These are phyloP conservation scores for Ophiostoma novo-ulmi DNA, from an alignment of 2,329 filamentous ascomycete species.

Conservation along the genomic window DNA sequence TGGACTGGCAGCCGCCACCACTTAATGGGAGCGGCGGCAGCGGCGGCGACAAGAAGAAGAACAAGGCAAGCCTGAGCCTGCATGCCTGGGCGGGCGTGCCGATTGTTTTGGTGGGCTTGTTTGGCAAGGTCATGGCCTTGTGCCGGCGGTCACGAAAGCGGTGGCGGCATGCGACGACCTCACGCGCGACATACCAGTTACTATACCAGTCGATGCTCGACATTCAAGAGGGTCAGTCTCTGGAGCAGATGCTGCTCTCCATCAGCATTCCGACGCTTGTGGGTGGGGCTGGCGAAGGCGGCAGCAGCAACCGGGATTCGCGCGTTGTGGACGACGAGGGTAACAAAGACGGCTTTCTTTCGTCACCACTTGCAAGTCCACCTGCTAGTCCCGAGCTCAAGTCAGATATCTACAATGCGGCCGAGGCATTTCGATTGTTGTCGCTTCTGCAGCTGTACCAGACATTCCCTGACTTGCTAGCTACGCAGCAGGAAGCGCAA, in stretches of 20 bases:
- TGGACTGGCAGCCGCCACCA: conserved; percentile 19
- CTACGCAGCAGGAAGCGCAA: conserved; percentile 10
- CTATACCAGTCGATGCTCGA: conserved; percentile 32
- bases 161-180: conserved; percentile 26
- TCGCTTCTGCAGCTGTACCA: conserved; percentile 40
- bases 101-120: conserved; percentile 33
- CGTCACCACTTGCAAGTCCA: conserved; percentile 22
- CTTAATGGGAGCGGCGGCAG: background rate
- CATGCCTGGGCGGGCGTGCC: conserved; percentile 41
- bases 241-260: conserved; percentile 36
- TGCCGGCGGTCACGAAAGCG: conserved; percentile 36
- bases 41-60: background rate
- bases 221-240: conserved; percentile 34
- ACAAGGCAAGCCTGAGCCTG: conserved; percentile 24
- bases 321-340: background rate
- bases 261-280: conserved; percentile 29
- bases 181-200: conserved; percentile 29
- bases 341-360: background rate
- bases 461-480: conserved; percentile 31
- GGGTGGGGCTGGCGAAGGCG: background rate
- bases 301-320: background rate
- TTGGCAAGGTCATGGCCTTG: conserved; percentile 36
- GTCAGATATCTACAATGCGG: conserved; percentile 35
- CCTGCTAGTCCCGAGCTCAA: conserved; percentile 28
- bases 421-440: conserved; percentile 38